Evolutionary conservation across 768 basidiomycete species (phyloP), one percentile per base, ranked within the genome.

Genomic region (Coprinopsis marcescibilis): DNA sequence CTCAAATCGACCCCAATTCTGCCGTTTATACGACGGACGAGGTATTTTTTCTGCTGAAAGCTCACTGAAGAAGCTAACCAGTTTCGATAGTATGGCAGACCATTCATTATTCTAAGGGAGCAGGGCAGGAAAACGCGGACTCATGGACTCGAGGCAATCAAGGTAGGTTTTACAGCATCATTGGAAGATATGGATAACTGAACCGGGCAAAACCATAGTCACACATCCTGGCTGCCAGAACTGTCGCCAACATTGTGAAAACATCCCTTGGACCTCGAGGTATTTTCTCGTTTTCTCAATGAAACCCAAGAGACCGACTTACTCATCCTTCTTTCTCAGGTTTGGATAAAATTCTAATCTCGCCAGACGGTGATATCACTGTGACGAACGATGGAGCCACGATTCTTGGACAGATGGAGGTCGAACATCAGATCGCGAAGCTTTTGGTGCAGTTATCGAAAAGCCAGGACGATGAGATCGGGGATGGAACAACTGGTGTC

Each of bases 321-420:
- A 15, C 45, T 51, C 44, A 39, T 32, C 42, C 35, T 42, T 41
- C 32, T 20, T 27, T 38, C 55, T 11, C 52, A 95, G 92, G 95
- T 35, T 79, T 97, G 40, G 90, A 93, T 73, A 93, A 93, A 77
- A 91, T 93, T 58, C 77, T 93, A 57, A 91, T 93, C 55, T 91
- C 89, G 23, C 85, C 94, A 17, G 96, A 98, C 72, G 96, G 96
- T 40, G 96, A 99, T 58, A 98, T 99, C 59, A 98, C 94, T 25
- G 95, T 98, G 29, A 98, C 96, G 12, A 99, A 99, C 67, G 96
- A 99, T 67, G 96, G 96, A 41, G 96, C 96, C 4, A 99, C 96
- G 19, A 99, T 99, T 56, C 73, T 99, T 47, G 81, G 92, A 19
- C 95, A 97, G 72, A 97, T 99, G 93, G 91, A 96, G 65, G 94